Percentiles rank a stretch among this genome's conserved stretches.
These are phyloP conservation scores for Trifolium pratense DNA, from an alignment of 306 rosid genomes.

Conservation along the genomic window DNA sequence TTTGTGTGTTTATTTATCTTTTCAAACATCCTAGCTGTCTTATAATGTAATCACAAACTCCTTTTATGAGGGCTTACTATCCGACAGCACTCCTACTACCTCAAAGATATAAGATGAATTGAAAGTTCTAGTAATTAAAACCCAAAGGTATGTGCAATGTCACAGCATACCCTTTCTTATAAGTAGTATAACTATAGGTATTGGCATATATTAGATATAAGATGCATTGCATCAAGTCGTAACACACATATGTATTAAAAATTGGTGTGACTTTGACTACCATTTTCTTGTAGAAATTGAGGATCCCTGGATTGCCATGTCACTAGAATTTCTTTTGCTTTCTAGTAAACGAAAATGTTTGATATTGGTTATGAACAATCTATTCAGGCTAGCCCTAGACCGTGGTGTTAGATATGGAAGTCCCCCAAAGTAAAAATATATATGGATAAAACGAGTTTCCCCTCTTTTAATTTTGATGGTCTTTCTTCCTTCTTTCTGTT, in stretches of 20 bases:
- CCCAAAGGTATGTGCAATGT: slow-evolving; percentile 4
- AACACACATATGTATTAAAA: not conserved
- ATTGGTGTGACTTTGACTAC: slow-evolving; percentile 32
- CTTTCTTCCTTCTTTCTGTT: too few species aligned
- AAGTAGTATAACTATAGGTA: not conserved
- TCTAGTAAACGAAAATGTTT: slow-evolving; percentile 6
- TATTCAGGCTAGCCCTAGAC: not conserved
- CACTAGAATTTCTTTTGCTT: slow-evolving; percentile 24
- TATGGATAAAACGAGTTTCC: not conserved
- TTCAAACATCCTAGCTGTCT: too few species aligned
- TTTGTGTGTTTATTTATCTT: too few species aligned
- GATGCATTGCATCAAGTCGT: not conserved
- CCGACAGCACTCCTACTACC: too few species aligned
- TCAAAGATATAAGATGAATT: not conserved
- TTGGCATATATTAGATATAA: not conserved
- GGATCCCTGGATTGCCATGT: slow-evolving; percentile 5
- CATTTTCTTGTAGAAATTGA: slow-evolving; percentile 19
- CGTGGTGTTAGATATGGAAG: slow-evolving; percentile 15
- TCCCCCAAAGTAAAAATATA: not conserved
- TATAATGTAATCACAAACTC: too few species aligned
- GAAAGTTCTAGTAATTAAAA: not conserved
- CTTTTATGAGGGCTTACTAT: too few species aligned
- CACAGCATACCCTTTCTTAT: slow-evolving; percentile 1
- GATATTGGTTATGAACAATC: slow-evolving; percentile 6
- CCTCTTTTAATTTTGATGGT: not conserved